A percentile compares a stretch with the other conserved stretches of the same genome.
phyloP scores from a whole-genome alignment of 2,329 filamentous ascomycete species.

The Phialophora tarda region DNA sequence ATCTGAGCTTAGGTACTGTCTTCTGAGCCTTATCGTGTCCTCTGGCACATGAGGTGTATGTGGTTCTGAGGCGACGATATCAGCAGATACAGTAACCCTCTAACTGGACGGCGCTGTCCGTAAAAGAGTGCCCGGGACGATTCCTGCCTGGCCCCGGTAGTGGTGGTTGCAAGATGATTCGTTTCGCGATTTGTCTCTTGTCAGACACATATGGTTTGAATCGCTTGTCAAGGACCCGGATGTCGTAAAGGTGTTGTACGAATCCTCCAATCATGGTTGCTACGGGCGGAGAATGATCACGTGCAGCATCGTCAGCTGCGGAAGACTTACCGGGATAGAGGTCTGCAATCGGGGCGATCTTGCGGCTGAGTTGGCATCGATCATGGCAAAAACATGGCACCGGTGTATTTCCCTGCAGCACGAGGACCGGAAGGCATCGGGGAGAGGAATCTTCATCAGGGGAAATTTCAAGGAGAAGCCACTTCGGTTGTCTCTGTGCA shows the following conservation, averaged over 20 bases:
- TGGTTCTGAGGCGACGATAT: background rate
- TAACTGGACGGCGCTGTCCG: background rate
- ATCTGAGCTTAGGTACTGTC: background rate
- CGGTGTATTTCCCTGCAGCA: background rate
- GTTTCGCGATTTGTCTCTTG: slow-evolving; percentile 20
- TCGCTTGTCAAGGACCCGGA: slow-evolving; percentile 1
- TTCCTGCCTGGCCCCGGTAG: background rate
- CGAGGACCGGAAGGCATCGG: background rate
- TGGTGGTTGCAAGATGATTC: background rate
- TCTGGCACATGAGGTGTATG: background rate
- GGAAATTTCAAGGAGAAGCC: slow-evolving; percentile 3
- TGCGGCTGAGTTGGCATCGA: slow-evolving; percentile 11
- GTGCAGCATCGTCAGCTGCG: slow-evolving; percentile 7
- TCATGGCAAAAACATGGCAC: background rate
- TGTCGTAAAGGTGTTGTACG: slow-evolving; percentile 19
- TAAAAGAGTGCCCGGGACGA: background rate
- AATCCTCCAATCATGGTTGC: slow-evolving; percentile 14
- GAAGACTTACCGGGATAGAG: slow-evolving; percentile 7
- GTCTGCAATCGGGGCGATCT: background rate
- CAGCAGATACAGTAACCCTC: background rate
- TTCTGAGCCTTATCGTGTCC: background rate
- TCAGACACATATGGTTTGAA: slow-evolving; percentile 17
- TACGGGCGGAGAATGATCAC: slow-evolving; percentile 2
- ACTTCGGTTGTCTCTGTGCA: background rate
- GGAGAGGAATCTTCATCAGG: slow-evolving; percentile 6